Evolutionary conservation across 177 flowering plant genomes (phyloP).

Genomic region (Vitis hybrid): DNA sequence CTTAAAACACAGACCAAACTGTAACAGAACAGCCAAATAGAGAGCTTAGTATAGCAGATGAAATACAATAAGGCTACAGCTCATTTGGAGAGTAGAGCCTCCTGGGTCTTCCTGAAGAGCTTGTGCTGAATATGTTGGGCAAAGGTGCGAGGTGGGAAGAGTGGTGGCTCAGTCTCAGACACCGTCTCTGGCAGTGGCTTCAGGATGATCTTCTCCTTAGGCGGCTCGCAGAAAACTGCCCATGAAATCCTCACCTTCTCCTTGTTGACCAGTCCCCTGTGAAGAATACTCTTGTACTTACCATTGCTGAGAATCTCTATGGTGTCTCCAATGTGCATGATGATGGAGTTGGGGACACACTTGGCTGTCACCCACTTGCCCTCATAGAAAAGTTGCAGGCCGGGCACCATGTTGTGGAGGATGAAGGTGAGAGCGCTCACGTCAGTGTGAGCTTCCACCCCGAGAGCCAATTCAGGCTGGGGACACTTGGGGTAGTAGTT

Average conservation of each 20-base stretch:
- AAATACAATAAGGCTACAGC: constrained; percentile 1
- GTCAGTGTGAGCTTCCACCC: constrained; percentile 96
- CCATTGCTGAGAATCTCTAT: constrained; percentile 88
- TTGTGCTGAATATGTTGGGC: constrained; percentile 74
- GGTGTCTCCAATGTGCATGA: constrained; percentile 91
- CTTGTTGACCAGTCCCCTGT: constrained; percentile 89
- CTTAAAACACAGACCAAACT: no score
- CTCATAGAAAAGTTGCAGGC: constrained; percentile 72
- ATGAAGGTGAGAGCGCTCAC: constrained; percentile 85
- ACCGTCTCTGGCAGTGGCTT: constrained; percentile 80
- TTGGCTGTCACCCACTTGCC: constrained; percentile 94
- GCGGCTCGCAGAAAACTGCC: constrained; percentile 96
- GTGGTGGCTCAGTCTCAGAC: constrained; percentile 60
- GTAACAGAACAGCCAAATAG: no score
- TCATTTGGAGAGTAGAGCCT: constrained; percentile 13
- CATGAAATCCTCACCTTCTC: constrained; percentile 96
- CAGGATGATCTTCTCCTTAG: constrained; percentile 79
- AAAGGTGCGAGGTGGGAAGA: constrained; percentile 81
- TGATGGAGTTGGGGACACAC: constrained; percentile 82
- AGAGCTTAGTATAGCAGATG: no score
- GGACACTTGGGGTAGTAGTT: constrained; percentile 98
- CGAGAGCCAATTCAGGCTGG: constrained; percentile 90
- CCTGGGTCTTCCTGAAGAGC: constrained; percentile 74
- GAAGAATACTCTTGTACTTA: constrained; percentile 85
- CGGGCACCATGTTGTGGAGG: constrained; percentile 98